Evolutionary conservation across 305 asterid genomes (phyloP), one percentile per base, ranked within the genome.

Genomic region (Fraxinus sp.): DNA sequence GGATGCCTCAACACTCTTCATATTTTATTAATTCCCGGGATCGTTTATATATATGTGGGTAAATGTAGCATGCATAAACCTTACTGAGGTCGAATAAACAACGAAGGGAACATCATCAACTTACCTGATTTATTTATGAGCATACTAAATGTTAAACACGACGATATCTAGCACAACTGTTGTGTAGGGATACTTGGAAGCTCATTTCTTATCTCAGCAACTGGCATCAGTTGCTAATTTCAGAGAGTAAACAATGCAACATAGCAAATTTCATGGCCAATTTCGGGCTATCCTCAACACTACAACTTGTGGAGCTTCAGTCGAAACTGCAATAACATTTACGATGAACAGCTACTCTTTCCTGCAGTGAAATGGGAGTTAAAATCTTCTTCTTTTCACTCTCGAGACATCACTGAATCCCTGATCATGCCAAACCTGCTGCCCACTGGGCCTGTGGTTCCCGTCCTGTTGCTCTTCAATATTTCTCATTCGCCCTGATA

Each of bases 381-480:
- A 92, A 87, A 92, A 95, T 85, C 96, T 92, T 87, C 95, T 90
- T 87, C 96, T 89, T 89, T 95, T 95, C 82, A 68, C 86, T 82
- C 92, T 87, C 68, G 88, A 85, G 72, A 70, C 86, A 84, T 92
- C 97, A 24, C 68, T 33, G 79, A 93, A 91, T 49, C 90, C 94
- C 26, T 93, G 93, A 52, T 89, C 96, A 83, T 89, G 93, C 98
- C 97, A 93, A 30, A 86, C 89, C 87, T 91, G 89, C 88, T 91
- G 89, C 73, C 87, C 93, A 62, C 80, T 77, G 11, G 92, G 90
- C 78, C 93, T 87, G 87, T 84, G 90, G 84, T 84, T 89, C 64
- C 89, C 93, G 81, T 91, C 93, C 82, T 88, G 93, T 82, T 89
- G 93, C 79, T 92, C 97, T 79, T 91, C 98, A 4, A 88, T 86